Base-by-base conservation (phyloP, 2,329 filamentous ascomycete species). In the Ceratocystis colombiana region DNA sequence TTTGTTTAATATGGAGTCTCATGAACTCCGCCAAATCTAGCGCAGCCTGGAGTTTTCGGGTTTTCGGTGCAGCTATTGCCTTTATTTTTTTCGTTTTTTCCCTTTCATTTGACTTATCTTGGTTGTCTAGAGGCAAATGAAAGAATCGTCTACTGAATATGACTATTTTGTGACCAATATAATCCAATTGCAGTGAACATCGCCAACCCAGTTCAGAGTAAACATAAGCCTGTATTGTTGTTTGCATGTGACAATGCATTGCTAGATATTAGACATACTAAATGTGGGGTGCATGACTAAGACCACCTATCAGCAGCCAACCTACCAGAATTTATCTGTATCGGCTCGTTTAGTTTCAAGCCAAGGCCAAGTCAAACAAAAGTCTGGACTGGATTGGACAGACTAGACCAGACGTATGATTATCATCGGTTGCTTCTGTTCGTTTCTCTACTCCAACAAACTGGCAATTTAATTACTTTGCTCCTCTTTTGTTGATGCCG, bases 171-270 rank as follows among this genome's bases (percentile, higher is more conserved):
- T 41, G 37, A 15, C 12, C 10, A 41, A 41, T 41, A 3, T 41
- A 41, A 12, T 41, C 10, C 10, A 41, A 41, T 41, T 10, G 37
- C 37, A 15, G 37, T 15, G 37, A 41, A 41, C 37, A 15, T 41
- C 37, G 37, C 37, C 10, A 41, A 41, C 37, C 37, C 10, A 41
- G 10, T 41, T 41, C 37, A n/a, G 33, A 33, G 33, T 46, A 46
- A 44, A 62, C 6, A 46, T 22, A 12, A 4, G 33, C 5, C 12
- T 62, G 5, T 10, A 15, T 28, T 15, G 15, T 62, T 53, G 48
- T 59, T 59, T 59, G 55, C 55, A 59, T 59, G 55, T 59, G 55
- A 59, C 37, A 59, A 20, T 12, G 3, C n/a, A 6, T n/a, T 10
- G n/a, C 15, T 59, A 8, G 3, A 59, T 59, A 59, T 22, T n/a